phyloP scores from a whole-genome alignment of 805 yeast genomes.

The Candida bentonensis region DNA sequence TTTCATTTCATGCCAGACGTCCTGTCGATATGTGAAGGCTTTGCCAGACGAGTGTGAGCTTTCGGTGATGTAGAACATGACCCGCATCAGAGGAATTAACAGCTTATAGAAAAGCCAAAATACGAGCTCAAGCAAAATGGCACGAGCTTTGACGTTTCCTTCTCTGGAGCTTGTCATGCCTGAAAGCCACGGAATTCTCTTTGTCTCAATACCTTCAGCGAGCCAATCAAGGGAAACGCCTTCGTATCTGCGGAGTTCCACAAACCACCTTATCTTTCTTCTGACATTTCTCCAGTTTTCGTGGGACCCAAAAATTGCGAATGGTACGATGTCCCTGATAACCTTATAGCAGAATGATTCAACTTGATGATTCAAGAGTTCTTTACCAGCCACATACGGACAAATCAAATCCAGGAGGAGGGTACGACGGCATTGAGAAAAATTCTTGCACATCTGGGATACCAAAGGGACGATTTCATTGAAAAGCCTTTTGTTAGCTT shows the following conservation, averaged over 20 bases:
- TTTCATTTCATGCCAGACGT: constrained; percentile 37
- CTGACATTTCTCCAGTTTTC: constrained; percentile 32
- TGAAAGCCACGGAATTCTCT: constrained; percentile 42
- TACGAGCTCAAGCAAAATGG: constrained; percentile 29
- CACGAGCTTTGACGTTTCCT: constrained; percentile 27
- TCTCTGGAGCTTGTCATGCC: constrained; percentile 21
- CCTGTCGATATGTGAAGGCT: constrained; percentile 41
- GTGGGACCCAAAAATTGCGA: constrained; percentile 36
- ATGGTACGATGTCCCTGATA: constrained; percentile 37
- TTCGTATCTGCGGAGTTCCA: constrained; percentile 28
- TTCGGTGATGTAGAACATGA: constrained; percentile 59
- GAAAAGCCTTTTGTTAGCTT: not conserved
- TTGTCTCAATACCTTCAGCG: constrained; percentile 24
- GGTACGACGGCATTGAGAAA: constrained; percentile 2
- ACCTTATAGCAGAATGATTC: constrained; percentile 13
- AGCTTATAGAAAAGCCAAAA: constrained; percentile 43
- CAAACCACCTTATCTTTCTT: constrained; percentile 22
- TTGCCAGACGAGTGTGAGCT: constrained; percentile 16
- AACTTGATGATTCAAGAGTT: constrained; percentile 2
- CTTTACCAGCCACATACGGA: not conserved
- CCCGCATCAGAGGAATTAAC: constrained; percentile 32
- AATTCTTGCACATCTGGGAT: not conserved
- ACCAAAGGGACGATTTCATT: not conserved
- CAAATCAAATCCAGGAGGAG: constrained; percentile 3
- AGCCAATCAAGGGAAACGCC: constrained; percentile 22